phyloP scores from a whole-genome alignment of 2,329 filamentous ascomycete species.

The Trichoderma asperellum region DNA sequence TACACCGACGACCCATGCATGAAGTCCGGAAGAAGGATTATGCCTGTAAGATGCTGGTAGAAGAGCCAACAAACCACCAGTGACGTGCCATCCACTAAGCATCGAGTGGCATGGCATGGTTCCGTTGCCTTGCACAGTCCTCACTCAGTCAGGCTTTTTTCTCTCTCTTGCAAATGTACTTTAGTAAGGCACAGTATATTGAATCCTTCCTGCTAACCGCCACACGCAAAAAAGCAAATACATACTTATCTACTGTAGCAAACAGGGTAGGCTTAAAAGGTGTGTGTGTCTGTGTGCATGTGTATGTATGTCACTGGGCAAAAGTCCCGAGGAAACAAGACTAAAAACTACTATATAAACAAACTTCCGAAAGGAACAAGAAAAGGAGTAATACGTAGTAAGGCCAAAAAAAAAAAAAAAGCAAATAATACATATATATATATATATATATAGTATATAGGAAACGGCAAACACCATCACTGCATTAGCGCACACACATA shows the following conservation, averaged over 20 bases:
- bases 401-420: neutral
- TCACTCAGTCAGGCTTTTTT: too few species aligned
- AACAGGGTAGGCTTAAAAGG: neutral
- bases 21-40: neutral
- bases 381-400: neutral
- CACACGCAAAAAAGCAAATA: neutral
- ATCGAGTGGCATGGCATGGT: neutral
- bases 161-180: neutral
- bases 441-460: neutral
- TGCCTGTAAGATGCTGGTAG: neutral
- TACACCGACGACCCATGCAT: neutral
- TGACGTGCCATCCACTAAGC: neutral
- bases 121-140: neutral
- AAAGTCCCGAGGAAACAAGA: neutral
- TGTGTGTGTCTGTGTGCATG: neutral
- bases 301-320: neutral
- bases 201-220: neutral
- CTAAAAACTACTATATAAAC: neutral
- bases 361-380: neutral
- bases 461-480: neutral
- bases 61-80: neutral
- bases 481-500: neutral
- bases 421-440: neutral
- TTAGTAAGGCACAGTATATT: neutral
- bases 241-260: neutral